phyloP scores from a whole-genome alignment of 2,329 filamentous ascomycete species.

The Gnomoniopsis sp. region DNA sequence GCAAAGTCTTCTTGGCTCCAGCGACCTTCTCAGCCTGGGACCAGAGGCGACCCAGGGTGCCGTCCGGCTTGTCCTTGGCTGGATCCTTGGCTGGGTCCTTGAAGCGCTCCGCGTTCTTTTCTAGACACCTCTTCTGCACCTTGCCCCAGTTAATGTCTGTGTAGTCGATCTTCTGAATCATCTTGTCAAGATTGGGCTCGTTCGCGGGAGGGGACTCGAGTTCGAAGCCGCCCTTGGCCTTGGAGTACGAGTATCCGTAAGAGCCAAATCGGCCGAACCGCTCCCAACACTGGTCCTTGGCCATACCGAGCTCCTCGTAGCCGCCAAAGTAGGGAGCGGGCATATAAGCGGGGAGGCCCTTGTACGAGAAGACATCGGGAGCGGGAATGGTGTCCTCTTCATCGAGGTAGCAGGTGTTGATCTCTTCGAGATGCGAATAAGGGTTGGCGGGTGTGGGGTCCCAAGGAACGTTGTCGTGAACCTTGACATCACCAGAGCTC shows the following conservation, averaged over 20 bases:
- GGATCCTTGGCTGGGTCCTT: constrained; percentile 28
- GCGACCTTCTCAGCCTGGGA: constrained; percentile 14
- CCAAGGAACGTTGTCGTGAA: constrained; percentile 10
- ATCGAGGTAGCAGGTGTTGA: constrained; percentile 46
- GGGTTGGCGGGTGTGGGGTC: constrained; percentile 11
- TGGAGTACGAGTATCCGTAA: constrained; percentile 63
- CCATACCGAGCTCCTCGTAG: constrained; percentile 57
- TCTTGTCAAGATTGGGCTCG: constrained; percentile 50
- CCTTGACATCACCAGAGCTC: constrained; percentile 10
- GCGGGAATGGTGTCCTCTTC: constrained; percentile 42
- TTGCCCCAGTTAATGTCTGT: constrained; percentile 65
- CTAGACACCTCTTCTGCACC: constrained; percentile 64
- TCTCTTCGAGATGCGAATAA: constrained; percentile 14
- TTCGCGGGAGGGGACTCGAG: constrained; percentile 59
- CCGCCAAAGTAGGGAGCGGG: constrained; percentile 61
- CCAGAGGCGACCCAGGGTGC: constrained; percentile 12
- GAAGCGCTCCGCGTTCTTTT: constrained; percentile 65
- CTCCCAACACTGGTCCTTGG: constrained; percentile 64
- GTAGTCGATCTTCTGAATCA: constrained; percentile 52
- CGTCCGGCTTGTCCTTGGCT: constrained; percentile 4
- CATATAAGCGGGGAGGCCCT: constrained; percentile 58
- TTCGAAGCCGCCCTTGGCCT: constrained; percentile 57
- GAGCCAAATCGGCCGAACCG: constrained; percentile 66
- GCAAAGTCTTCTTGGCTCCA: constrained; percentile 14
- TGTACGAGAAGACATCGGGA: constrained; percentile 53